Base-by-base conservation (phyloP, 2,329 filamentous ascomycete genomes). In the Pseudogymnoascus sp. region DNA sequence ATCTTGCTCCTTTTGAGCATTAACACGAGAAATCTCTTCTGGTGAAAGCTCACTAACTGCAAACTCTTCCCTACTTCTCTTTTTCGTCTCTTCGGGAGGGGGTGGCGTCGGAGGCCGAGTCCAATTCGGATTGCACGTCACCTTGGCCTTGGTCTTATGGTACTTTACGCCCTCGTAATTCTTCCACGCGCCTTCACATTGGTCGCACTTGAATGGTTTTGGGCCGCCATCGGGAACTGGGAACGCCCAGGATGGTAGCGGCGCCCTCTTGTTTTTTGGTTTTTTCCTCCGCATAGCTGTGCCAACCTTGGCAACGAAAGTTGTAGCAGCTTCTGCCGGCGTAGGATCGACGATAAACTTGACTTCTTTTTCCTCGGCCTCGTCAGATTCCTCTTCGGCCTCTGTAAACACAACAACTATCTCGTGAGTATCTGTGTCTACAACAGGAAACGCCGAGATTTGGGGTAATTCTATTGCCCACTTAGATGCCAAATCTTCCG, bases 161-260 rank as follows among this genome's bases (percentile, higher is more conserved):
- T 73, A 73, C 53, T 70, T 65, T 3, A 73, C 62, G 15, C 71
- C 71, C n/a, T 67, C 67, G 7, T 67, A 61, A 57, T 72, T 71
- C 58, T 71, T 72, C 60, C 69, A 73, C 47, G 65, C 58, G 1
- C 63, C 60, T 4, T 62, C 64, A 59, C 71, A 73, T 12, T 62
- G 67, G 2, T 67, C 62, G 58, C 71, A 73, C 14, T 62, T 62
- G 60, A 65, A 73, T 12, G 70, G 68, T 47, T 69, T 70, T 4
- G 50, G 58, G 1, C 62, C 64, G n/a, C 65, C 62, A 1, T 62
- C 11, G 22, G 60, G 60, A 28, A 58, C 35, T 37, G 57, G 57
- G 18, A 58, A 58, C 15, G 57, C 33, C 57, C 57, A 58, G 12
- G 15, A 25, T 28, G 57, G 57, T 38, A 58, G n/a, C 15, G 57